Base-by-base conservation (phyloP, 192 early-diverging fungal species). In the Thoreauomyces humboldtii region DNA sequence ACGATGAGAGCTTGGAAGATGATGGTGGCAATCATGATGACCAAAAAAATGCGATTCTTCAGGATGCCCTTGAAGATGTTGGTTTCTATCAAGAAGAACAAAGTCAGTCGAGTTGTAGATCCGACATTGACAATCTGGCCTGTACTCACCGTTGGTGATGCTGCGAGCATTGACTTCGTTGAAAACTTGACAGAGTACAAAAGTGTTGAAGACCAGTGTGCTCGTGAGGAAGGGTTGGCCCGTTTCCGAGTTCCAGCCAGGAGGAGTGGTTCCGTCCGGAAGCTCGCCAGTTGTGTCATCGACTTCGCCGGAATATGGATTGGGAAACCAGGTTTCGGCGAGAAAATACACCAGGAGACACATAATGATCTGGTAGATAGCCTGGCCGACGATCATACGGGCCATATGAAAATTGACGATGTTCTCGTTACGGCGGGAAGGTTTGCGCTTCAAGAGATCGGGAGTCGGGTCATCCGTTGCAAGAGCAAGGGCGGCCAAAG, bases 171-270 rank as follows among this genome's bases (percentile, higher is more conserved):
- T 98, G 78, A 98, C 76, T 69, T 93, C 89, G 76, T 98, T 98
- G 72, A 98, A 96, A 17, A 96, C 81, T 75, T 98, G 93, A 44
- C 92, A 81, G 73, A 93, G 93, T 17, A 98, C 91, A 80, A 96
- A 98, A 3, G 86, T 73, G 77, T 98, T 98, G 81, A 96, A 96
- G 12, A 95, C 86, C 68, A 94, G 81, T n/a, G 92, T 90, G 43
- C 50, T 25, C 7, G 58, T 69, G 14, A 21, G 22, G 21, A 19
- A 41, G 17, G 72, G 35, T 14, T 52, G 24, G 19, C 65, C 72
- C 2, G 66, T 63, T 19, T 48, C 68, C 58, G 27, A 19, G 57
- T 42, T 42, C n/a, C n/a, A n/a, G n/a, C n/a, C n/a, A n/a, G n/a
- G n/a, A n/a, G n/a, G n/a, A n/a, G 34, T 22, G 25, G 56, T 74